These are phyloP conservation scores for Fusarium oligoseptatum DNA, from an alignment of 2,329 filamentous ascomycete genomes.

Conservation along the genomic window DNA sequence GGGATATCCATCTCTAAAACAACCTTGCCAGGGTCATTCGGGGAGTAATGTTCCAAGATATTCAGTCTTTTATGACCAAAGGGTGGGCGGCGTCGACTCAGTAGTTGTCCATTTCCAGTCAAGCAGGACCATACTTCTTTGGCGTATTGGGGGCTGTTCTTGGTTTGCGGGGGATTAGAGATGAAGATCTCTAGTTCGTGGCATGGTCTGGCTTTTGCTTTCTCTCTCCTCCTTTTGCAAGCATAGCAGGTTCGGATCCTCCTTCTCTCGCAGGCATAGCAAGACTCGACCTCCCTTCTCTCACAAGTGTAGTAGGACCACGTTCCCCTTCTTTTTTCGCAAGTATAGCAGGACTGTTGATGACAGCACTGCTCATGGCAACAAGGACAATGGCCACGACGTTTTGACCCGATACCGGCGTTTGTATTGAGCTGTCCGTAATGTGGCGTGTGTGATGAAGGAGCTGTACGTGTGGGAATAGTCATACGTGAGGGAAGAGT, in stretches of 20 bases:
- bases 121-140: background rate
- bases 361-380: background rate
- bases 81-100: background rate
- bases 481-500: background rate
- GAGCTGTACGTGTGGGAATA: background rate
- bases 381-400: background rate
- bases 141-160: background rate
- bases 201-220: background rate
- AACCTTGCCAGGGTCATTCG: background rate
- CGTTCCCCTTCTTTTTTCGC: background rate
- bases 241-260: background rate
- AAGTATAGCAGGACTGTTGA: background rate
- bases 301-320: background rate
- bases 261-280: background rate
- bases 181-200: background rate
- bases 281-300: background rate
- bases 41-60: background rate
- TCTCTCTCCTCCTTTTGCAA: background rate
- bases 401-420: background rate
- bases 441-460: background rate
- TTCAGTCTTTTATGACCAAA: background rate
- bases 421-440: background rate
- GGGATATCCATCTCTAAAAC: background rate
- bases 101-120: background rate
- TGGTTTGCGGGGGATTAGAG: background rate